Evolutionary conservation across 305 asterid species (phyloP).

Genomic region (Solanum hybrid): DNA sequence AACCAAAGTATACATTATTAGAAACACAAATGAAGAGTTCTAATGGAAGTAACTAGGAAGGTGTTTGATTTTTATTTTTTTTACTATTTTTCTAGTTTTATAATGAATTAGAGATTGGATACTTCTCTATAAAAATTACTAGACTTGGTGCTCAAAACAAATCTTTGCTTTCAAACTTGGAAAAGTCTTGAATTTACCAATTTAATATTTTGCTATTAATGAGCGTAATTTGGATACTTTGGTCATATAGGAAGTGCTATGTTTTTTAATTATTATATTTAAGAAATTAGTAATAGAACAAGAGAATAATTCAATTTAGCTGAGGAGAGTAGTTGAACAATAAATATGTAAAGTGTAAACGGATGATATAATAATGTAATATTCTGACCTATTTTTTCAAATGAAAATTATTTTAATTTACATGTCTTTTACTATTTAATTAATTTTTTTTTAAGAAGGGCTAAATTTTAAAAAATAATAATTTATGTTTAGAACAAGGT

Average conservation of each 20-base stretch:
- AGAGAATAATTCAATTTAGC: background rate
- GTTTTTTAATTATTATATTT: too few species aligned
- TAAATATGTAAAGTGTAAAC: background rate
- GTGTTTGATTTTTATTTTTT: background rate
- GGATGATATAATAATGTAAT: background rate
- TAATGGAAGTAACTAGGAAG: background rate
- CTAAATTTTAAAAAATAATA: accelerated
- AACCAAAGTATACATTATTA: background rate
- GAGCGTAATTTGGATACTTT: background rate
- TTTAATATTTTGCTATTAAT: background rate
- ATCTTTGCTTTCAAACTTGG: background rate
- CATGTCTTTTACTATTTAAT: background rate
- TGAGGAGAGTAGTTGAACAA: background rate
- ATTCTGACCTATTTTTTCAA: background rate
- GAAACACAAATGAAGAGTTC: background rate
- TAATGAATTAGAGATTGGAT: background rate
- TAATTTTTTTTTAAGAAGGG: background rate
- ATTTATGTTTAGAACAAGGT: background rate
- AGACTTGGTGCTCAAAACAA: background rate
- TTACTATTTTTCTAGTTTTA: background rate
- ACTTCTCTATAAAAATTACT: background rate
- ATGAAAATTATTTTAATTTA: background rate
- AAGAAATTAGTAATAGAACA: background rate
- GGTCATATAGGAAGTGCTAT: background rate
- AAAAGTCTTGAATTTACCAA: background rate